Evolutionary conservation across 208 protist genomes (phyloP), one percentile per base, ranked within the genome.

Genomic region (Trypanosoma brucei): DNA sequence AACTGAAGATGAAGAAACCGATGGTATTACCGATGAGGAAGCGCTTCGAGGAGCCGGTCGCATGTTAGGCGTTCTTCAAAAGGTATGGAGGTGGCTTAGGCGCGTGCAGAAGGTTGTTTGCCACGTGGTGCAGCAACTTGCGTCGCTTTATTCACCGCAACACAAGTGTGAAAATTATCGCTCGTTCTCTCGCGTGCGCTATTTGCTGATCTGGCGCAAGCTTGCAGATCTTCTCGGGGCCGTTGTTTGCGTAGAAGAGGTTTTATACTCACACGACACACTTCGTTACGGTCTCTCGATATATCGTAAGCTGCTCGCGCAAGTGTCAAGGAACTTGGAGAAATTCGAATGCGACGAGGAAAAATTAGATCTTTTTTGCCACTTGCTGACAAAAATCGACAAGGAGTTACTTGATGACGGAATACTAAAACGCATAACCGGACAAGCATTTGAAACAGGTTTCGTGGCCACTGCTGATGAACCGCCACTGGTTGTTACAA

Each of bases 171-270:
- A 91, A 37, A 57, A 62, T 11, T 69, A 73, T 56, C 5, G 37
- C 34, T 45, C 63, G 11, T 78, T 86, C n/a, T 55, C 54, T 22
- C 37, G 59, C 55, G 77, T 91, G 4, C 83, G 93, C 51, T 65
- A 96, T 22, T 68, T 59, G 30, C 62, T 70, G 13, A 77, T 91
- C 4, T 97, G 89, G 80, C 63, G 79, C 50, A 50, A 70, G 36
- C 52, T 97, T n/a, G 68, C 56, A 1, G 81, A 92, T 7, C 38
- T 94, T 37, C 72, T 98, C 3, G 69, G 54, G 0, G 75, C 88
- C 3, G 70, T 97, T 31, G 78, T 96, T 46, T 76, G 74, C 42
- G 62, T 97, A 4, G 94, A 97, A 57, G 73, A 87, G 46, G 75
- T 98, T 1, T 68, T 97, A 34, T 56, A 63, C 22, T 75, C 84